A percentile compares a stretch with the other conserved stretches of the same genome.
These are phyloP conservation scores for Didymella pinodella DNA, from an alignment of 2,329 filamentous ascomycete genomes.

Conservation along the genomic window DNA sequence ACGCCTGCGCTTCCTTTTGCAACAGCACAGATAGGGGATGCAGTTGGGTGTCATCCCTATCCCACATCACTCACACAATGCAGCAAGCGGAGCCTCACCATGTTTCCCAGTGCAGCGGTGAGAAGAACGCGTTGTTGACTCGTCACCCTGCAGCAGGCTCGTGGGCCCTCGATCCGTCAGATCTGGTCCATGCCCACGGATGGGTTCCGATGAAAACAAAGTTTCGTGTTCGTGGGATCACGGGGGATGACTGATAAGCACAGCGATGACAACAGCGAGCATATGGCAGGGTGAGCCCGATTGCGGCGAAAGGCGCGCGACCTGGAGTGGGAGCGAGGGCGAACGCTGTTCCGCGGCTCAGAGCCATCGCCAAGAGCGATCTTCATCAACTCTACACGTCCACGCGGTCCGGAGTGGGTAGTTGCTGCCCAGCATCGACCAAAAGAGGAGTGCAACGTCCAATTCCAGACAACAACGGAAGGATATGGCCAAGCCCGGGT, in stretches of 20 bases:
- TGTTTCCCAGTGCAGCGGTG: constrained; percentile 14
- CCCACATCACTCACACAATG: background rate
- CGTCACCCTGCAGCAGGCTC: constrained; percentile 4
- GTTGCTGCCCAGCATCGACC: constrained; percentile 4
- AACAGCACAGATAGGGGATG: constrained; percentile 21
- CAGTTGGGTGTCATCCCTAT: constrained; percentile 12
- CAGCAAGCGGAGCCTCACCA: constrained; percentile 14
- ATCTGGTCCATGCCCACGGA: background rate
- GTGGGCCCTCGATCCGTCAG: background rate
- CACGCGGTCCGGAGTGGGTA: background rate
- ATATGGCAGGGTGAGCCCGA: constrained; percentile 1
- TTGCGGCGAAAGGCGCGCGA: constrained; percentile 3
- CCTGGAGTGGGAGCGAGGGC: constrained; percentile 10
- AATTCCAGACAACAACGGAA: constrained; percentile 1
- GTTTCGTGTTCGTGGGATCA: background rate
- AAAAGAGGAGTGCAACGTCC: constrained; percentile 5
- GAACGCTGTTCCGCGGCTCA: constrained; percentile 1
- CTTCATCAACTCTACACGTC: constrained; percentile 7
- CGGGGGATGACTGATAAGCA: background rate
- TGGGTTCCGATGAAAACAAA: background rate
- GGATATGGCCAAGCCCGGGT: constrained; percentile 15
- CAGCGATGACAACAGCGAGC: background rate
- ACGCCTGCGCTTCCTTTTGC: constrained; percentile 19
- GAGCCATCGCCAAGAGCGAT: constrained; percentile 20
- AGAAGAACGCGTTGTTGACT: background rate